A percentile compares a stretch with the other conserved stretches of the same genome.
Evolutionary conservation across 1,284 basidiomycete species (phyloP).

Genomic region (Austroboletus novae-zelandiae): DNA sequence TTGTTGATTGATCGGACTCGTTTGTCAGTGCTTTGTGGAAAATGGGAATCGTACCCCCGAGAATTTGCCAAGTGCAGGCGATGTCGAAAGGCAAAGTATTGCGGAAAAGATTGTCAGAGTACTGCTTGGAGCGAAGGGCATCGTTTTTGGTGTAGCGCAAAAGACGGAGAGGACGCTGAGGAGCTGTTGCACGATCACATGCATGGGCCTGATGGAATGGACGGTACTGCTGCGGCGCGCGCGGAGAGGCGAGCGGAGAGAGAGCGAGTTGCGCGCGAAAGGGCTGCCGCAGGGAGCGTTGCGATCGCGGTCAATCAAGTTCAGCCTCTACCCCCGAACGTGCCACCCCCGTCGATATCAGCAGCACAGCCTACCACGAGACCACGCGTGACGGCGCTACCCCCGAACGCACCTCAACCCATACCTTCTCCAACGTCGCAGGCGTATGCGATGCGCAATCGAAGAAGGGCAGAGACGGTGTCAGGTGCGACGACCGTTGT

Average conservation of each 20-base stretch:
- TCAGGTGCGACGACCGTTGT: slow-evolving; percentile 35
- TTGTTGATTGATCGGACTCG: slow-evolving; percentile 1
- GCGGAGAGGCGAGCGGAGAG: slow-evolving; percentile 32
- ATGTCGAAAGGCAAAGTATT: slow-evolving; percentile 98
- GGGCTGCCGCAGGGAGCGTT: slow-evolving; percentile 20
- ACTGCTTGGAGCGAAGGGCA: slow-evolving; percentile 98
- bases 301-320: slow-evolving; percentile 18
- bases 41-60: slow-evolving; percentile 90
- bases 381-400: slow-evolving; percentile 29
- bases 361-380: slow-evolving; percentile 17
- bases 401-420: slow-evolving; percentile 27
- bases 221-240: slow-evolving; percentile 14
- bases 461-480: slow-evolving; percentile 39
- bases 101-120: slow-evolving; percentile 96
- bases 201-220: slow-evolving; percentile 11
- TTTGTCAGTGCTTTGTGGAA: slow-evolving; percentile 81
- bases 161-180: slow-evolving; percentile 65
- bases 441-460: slow-evolving; percentile 23
- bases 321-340: slow-evolving; percentile 13
- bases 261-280: slow-evolving; percentile 32
- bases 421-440: slow-evolving; percentile 21
- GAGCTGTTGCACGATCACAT: slow-evolving; percentile 29
- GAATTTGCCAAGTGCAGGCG: slow-evolving; percentile 97
- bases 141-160: slow-evolving; percentile 83
- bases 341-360: slow-evolving; percentile 13